These are phyloP conservation scores for Pleurotus tuber-regium DNA, from an alignment of 768 basidiomycete species.

Conservation along the genomic window DNA sequence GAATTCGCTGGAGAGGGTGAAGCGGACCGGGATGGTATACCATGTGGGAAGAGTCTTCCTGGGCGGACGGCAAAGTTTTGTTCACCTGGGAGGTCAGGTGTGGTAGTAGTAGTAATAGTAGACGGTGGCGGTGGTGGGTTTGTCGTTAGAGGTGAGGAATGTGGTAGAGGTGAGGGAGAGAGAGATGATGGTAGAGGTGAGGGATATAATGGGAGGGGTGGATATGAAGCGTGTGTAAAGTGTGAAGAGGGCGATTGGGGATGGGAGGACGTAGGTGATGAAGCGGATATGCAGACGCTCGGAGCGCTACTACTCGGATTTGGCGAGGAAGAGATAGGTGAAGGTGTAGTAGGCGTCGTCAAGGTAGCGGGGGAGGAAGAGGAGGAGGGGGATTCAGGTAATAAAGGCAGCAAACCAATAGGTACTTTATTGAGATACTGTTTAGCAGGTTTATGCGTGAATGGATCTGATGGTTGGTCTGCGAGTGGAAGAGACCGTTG, in stretches of 20 bases:
- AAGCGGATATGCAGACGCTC: no score
- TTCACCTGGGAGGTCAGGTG: slow-evolving; percentile 1
- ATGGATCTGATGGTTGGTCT: slow-evolving; percentile 43
- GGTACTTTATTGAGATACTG: slow-evolving; percentile 55
- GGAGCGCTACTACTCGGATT: no score
- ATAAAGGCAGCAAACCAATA: slow-evolving; percentile 60
- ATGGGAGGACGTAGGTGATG: no score
- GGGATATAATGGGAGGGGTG: neutral
- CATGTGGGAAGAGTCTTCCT: slow-evolving; percentile 1
- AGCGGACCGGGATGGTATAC: slow-evolving; percentile 1
- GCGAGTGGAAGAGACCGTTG: slow-evolving; percentile 62
- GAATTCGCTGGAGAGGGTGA: neutral
- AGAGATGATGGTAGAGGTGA: neutral
- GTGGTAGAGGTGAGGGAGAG: neutral
- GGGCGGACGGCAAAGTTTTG: slow-evolving; percentile 8
- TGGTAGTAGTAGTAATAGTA: neutral
- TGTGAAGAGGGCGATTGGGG: no score
- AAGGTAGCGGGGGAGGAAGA: neutral
- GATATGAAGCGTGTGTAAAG: no score
- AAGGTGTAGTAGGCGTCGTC: neutral
- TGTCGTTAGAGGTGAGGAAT: neutral
- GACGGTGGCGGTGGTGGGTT: neutral
- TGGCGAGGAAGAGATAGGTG: neutral
- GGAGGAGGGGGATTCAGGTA: slow-evolving; percentile 24
- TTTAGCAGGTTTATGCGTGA: slow-evolving; percentile 36